These are phyloP conservation scores for Cryptosporidium andersoni DNA, from an alignment of 169 alveolate genomes.

Conservation along the genomic window DNA sequence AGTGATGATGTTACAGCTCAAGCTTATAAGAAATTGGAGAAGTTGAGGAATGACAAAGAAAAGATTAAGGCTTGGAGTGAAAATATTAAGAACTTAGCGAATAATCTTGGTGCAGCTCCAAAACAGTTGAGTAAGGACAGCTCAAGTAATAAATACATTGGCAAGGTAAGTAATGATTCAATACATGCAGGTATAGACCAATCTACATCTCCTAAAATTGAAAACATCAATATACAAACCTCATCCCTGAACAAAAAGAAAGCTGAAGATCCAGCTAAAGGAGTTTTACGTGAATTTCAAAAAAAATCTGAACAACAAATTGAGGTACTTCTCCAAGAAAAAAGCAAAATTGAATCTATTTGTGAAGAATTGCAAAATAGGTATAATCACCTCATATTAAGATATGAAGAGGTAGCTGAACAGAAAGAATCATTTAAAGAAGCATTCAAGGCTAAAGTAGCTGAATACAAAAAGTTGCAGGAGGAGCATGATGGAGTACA, in stretches of 20 bases:
- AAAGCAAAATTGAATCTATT: slow-evolving; percentile 48
- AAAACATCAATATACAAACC: background rate
- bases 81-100: slow-evolving; percentile 41
- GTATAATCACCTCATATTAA: slow-evolving; percentile 45
- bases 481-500: slow-evolving; percentile 61
- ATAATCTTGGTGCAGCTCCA: slow-evolving; percentile 1
- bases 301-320: slow-evolving; percentile 37
- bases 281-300: background rate
- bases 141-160: background rate
- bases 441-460: slow-evolving; percentile 33
- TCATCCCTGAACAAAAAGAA: background rate
- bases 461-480: slow-evolving; percentile 62
- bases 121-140: background rate
- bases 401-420: slow-evolving; percentile 54
- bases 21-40: slow-evolving; percentile 14
- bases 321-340: slow-evolving; percentile 33
- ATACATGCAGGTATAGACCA: background rate
- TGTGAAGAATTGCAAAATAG: slow-evolving; percentile 57
- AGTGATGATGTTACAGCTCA: background rate
- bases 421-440: slow-evolving; percentile 67
- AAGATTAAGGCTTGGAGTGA: slow-evolving; percentile 68
- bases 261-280: background rate
- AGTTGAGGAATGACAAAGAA: slow-evolving; percentile 40
- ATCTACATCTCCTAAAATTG: background rate
- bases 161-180: background rate